These are phyloP conservation scores for Penicillium oxalicum DNA, from an alignment of 2,329 filamentous ascomycete species.

Conservation along the genomic window DNA sequence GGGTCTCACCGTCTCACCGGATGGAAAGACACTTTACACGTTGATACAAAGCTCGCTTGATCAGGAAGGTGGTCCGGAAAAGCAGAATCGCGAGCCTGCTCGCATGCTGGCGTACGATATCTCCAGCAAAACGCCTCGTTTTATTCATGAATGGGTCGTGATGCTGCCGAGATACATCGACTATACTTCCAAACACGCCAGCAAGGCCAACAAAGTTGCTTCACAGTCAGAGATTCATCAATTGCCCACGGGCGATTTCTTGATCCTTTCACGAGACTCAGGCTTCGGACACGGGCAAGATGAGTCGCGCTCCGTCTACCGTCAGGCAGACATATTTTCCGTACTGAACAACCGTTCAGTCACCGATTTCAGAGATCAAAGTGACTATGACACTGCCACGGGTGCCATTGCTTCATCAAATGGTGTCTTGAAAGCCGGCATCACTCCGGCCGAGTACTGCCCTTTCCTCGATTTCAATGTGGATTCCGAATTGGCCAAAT, in stretches of 20 bases:
- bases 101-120: slow-evolving; percentile 62
- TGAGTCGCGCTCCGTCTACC: slow-evolving; percentile 53
- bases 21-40: slow-evolving; percentile 59
- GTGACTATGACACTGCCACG: slow-evolving; percentile 30
- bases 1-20: slow-evolving; percentile 57
- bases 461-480: slow-evolving; percentile 63
- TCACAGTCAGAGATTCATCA: slow-evolving; percentile 65
- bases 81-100: slow-evolving; percentile 51
- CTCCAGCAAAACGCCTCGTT: slow-evolving; percentile 39
- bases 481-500: slow-evolving; percentile 57
- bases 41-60: slow-evolving; percentile 61
- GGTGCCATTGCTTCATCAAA: slow-evolving; percentile 44
- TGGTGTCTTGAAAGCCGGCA: slow-evolving; percentile 49
- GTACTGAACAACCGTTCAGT: slow-evolving; percentile 44
- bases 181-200: slow-evolving; percentile 42
- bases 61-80: slow-evolving; percentile 56
- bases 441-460: slow-evolving; percentile 58
- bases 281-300: slow-evolving; percentile 53
- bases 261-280: slow-evolving; percentile 61
- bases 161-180: slow-evolving; percentile 56
- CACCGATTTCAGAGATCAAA: slow-evolving; percentile 53
- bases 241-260: slow-evolving; percentile 57
- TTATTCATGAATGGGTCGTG: slow-evolving; percentile 60
- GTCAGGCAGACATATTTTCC: slow-evolving; percentile 65
- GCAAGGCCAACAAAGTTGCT: slow-evolving; percentile 50